A percentile compares a stretch with the other conserved stretches of the same genome.
Conservation (phyloP, 805 yeast species). For the Barnettozyma populi region DNA sequence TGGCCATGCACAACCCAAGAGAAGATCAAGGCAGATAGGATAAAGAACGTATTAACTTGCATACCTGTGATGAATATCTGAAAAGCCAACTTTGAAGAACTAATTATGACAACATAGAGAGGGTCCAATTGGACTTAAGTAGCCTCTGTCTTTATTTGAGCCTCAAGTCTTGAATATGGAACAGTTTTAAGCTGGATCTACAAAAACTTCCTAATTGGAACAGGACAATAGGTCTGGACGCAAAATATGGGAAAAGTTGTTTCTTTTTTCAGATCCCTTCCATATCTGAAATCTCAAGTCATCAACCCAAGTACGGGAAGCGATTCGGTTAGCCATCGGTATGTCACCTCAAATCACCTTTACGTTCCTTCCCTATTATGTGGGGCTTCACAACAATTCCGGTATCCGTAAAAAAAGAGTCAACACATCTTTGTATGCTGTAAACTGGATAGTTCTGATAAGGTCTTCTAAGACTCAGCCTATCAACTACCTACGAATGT, state of each 20-base stretch:
- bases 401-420: no score
- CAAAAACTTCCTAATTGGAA: conserved; percentile 1
- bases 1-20: conserved; percentile 1
- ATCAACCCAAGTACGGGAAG: no score
- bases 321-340: background rate
- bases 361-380: no score
- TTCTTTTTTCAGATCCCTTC: background rate
- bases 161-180: background rate
- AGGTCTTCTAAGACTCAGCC: no score
- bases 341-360: background rate
- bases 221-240: background rate
- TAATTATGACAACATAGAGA: background rate
- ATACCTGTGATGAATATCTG: background rate
- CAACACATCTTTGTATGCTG: no score
- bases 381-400: no score
- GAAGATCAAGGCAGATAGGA: background rate
- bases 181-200: background rate
- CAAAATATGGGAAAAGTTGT: background rate
- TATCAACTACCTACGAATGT: no score
- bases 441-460: no score
- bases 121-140: background rate
- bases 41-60: background rate
- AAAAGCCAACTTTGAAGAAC: background rate
- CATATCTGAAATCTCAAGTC: background rate
- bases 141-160: background rate